A percentile compares a stretch with the other conserved stretches of the same genome.
phyloP scores from a whole-genome alignment of 768 basidiomycete species.

The Mycena latifolia region DNA sequence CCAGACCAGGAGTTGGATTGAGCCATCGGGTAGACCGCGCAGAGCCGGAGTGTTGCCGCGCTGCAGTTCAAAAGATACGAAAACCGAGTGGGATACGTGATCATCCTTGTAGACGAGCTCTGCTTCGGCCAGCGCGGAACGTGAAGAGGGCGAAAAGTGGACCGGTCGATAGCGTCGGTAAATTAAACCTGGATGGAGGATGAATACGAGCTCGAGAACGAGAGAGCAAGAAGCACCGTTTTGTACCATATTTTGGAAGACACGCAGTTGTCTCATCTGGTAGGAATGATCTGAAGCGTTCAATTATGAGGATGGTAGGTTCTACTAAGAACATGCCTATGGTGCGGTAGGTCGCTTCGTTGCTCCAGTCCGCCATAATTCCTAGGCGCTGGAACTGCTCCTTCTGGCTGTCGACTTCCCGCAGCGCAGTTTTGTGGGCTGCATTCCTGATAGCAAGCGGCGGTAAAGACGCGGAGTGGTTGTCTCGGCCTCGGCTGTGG shows the following conservation, averaged over 20 bases:
- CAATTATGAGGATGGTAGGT: background rate
- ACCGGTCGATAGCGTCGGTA: slow-evolving; percentile 91
- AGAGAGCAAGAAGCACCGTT: slow-evolving; percentile 61
- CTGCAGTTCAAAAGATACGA: slow-evolving; percentile 78
- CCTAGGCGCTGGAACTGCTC: slow-evolving; percentile 85
- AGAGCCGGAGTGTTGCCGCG: slow-evolving; percentile 40
- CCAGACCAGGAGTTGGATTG: slow-evolving; percentile 84
- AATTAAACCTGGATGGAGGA: slow-evolving; percentile 70
- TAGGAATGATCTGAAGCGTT: slow-evolving; percentile 78
- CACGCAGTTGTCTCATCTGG: slow-evolving; percentile 86
- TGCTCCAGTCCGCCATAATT: slow-evolving; percentile 93
- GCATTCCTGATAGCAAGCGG: slow-evolving; percentile 74
- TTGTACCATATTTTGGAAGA: slow-evolving; percentile 91
- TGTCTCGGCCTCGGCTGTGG: slow-evolving; percentile 10
- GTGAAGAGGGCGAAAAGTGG: slow-evolving; percentile 95
- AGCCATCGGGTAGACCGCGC: slow-evolving; percentile 40
- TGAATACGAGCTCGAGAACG: background rate
- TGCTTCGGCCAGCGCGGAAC: slow-evolving; percentile 94
- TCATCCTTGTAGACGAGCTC: slow-evolving; percentile 92
- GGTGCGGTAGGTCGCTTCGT: slow-evolving; percentile 83
- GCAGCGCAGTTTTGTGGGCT: slow-evolving; percentile 78
- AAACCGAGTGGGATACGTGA: slow-evolving; percentile 90
- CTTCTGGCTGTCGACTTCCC: slow-evolving; percentile 82
- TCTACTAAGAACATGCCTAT: slow-evolving; percentile 63
- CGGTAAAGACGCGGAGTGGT: slow-evolving; percentile 59